Percentiles rank a stretch among this genome's conserved stretches.
phyloP scores from a whole-genome alignment of 805 yeast species.

The Suhomyces sp. region DNA sequence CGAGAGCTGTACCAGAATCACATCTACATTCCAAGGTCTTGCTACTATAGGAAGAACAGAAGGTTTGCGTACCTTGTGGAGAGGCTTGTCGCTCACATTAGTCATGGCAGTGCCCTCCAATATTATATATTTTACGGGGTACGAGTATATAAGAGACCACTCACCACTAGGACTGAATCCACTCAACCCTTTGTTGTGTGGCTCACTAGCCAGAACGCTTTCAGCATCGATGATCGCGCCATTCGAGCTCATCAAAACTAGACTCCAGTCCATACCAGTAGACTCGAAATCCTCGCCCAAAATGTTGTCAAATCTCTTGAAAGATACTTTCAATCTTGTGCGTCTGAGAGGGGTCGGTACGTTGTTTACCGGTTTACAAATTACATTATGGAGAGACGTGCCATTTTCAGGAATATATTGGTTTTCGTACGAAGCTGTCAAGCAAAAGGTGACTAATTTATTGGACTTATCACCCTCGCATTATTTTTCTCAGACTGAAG shows the following conservation, averaged over 20 bases:
- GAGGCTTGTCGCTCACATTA: conserved; percentile 81
- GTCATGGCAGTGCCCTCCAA: conserved; percentile 91
- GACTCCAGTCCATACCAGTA: conserved; percentile 84
- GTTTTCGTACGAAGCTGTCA: conserved; percentile 70
- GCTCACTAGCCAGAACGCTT: conserved; percentile 74
- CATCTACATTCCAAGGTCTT: conserved; percentile 76
- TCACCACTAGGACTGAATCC: conserved; percentile 48
- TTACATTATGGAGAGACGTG: conserved; percentile 95
- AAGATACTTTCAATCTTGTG: conserved; percentile 53
- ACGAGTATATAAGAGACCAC: conserved; percentile 79
- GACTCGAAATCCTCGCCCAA: conserved; percentile 23
- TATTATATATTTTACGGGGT: conserved; percentile 90
- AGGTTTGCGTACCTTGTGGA: conserved; percentile 77
- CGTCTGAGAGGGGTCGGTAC: conserved; percentile 55
- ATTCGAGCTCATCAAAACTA: conserved; percentile 78
- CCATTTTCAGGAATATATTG: conserved; percentile 96
- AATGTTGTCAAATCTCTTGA: conserved; percentile 45
- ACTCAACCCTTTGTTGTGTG: conserved; percentile 79
- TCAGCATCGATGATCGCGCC: conserved; percentile 89
- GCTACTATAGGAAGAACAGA: conserved; percentile 63
- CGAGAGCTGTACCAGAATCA: conserved; percentile 46
- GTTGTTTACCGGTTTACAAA: conserved; percentile 77
- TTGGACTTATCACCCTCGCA: conserved; percentile 14
- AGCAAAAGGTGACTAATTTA: conserved; percentile 20
- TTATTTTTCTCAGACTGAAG: conserved; percentile 14